Evolutionary conservation across 108 stramenopile species (phyloP).

Genomic region (Pinguiococcus pyrenoidosus): DNA sequence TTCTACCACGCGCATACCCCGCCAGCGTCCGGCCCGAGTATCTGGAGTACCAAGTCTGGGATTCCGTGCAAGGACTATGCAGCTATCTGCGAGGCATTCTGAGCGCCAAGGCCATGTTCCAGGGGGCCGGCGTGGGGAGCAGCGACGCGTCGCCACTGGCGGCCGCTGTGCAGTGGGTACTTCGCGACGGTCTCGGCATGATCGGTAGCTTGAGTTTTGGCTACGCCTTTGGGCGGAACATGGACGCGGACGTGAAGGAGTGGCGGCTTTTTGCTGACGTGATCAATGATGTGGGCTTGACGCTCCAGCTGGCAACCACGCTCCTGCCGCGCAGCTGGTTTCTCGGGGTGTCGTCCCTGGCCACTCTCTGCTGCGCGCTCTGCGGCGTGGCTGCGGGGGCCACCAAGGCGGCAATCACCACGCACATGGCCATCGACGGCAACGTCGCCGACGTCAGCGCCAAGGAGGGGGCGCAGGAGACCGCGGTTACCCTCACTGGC

Average conservation of each 20-base stretch:
- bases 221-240: constrained; percentile 46
- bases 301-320: constrained; percentile 71
- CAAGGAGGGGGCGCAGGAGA: constrained; percentile 90
- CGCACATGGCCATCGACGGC: constrained; percentile 62
- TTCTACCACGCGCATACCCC: constrained; percentile 35
- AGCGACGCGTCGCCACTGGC: constrained; percentile 62
- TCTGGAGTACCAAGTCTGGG: constrained; percentile 70
- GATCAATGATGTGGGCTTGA: constrained; percentile 67
- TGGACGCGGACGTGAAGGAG: constrained; percentile 79
- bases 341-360: constrained; percentile 48
- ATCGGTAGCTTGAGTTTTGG: constrained; percentile 70
- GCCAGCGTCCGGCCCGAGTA: constrained; percentile 38
- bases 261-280: constrained; percentile 88
- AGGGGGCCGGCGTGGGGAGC: constrained; percentile 73
- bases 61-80: constrained; percentile 79
- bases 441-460: constrained; percentile 82
- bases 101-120: constrained; percentile 58
- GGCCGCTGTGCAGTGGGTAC: constrained; percentile 45
- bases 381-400: constrained; percentile 36
- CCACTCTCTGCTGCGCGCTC: constrained; percentile 63
- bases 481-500: constrained; percentile 73
- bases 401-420: constrained; percentile 67
- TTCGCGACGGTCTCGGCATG: constrained; percentile 78
- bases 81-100: constrained; percentile 79
- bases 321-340: constrained; percentile 27